A percentile compares a stretch with the other conserved stretches of the same genome.
Evolutionary conservation across 1,284 basidiomycete species (phyloP).

Genomic region (Erythrobasidium hasegawianum): DNA sequence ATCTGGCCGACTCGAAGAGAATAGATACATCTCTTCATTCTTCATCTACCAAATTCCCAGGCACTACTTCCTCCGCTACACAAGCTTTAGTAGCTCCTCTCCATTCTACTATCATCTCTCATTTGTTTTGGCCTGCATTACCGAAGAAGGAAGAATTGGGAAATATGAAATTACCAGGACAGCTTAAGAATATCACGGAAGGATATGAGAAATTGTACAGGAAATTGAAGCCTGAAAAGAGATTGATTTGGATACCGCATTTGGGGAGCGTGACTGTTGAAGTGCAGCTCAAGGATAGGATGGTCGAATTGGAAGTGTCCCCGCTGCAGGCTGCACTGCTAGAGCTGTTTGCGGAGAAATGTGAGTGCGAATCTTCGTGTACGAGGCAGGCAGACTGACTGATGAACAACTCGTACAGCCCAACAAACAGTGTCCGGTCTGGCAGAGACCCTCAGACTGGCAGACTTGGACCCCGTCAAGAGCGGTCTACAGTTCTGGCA

Average conservation of each 20-base stretch:
- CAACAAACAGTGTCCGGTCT: slow-evolving; percentile 67
- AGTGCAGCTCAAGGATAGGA: slow-evolving; percentile 73
- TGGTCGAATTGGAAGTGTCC: slow-evolving; percentile 67
- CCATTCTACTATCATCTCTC: slow-evolving; percentile 83
- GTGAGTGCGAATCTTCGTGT: slow-evolving; percentile 49
- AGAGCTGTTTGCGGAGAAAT: slow-evolving; percentile 72
- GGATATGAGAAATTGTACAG: slow-evolving; percentile 71
- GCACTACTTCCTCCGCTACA: background rate
- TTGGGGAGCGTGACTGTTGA: slow-evolving; percentile 75
- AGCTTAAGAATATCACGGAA: slow-evolving; percentile 58
- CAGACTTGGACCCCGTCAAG: slow-evolving; percentile 61
- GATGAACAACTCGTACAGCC: slow-evolving; percentile 58
- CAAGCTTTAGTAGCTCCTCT: slow-evolving; percentile 55
- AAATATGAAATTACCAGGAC: background rate
- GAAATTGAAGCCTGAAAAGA: slow-evolving; percentile 83
- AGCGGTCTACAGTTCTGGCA: slow-evolving; percentile 79
- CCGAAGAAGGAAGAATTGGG: slow-evolving; percentile 53
- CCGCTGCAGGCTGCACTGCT: slow-evolving; percentile 87
- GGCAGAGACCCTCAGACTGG: slow-evolving; percentile 59
- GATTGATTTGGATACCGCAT: slow-evolving; percentile 76
- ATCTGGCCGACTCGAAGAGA: slow-evolving; percentile 86
- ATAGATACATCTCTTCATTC: slow-evolving; percentile 78
- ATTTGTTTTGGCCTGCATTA: slow-evolving; percentile 85
- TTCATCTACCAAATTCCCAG: slow-evolving; percentile 50
- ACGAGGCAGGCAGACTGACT: background rate